Conservation (phyloP, 164 flowering plant species). For the Nelumbo lutea region DNA sequence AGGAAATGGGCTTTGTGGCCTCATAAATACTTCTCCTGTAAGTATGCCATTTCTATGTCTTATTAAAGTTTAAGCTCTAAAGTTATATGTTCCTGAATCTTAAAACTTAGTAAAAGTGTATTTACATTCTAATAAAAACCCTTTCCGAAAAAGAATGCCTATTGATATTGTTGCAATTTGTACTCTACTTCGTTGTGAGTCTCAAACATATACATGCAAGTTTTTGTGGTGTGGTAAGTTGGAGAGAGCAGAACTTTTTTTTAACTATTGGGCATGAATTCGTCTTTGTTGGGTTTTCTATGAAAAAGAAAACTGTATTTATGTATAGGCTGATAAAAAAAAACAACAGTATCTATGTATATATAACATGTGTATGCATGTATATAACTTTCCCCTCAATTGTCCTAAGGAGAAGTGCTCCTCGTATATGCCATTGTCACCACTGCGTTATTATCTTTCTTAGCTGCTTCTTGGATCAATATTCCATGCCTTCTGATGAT, state of each 20-base stretch:
- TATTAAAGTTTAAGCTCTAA: neutral
- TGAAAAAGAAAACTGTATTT: neutral
- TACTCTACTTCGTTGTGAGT: neutral
- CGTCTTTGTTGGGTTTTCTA: neutral
- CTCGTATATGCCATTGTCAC: neutral
- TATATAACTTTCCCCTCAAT: too few relatives aligned
- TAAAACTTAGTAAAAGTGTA: too few relatives aligned
- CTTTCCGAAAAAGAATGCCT: too few relatives aligned
- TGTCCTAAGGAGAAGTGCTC: too few relatives aligned
- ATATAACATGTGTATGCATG: too few relatives aligned
- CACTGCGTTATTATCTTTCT: neutral
- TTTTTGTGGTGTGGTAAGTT: neutral
- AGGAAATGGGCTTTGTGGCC: neutral
- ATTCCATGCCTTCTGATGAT: too few relatives aligned
- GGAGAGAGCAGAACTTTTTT: neutral
- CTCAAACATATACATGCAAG: neutral
- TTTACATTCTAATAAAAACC: too few relatives aligned
- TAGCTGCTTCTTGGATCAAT: too few relatives aligned
- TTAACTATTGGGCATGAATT: neutral
- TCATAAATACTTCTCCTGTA: neutral
- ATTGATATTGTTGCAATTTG: too few relatives aligned
- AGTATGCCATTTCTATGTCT: neutral
- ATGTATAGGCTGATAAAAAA: too few relatives aligned
- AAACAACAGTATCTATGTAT: too few relatives aligned
- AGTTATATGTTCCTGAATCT: too few relatives aligned